phyloP scores from a whole-genome alignment of 225 moss, liverwort and hornwort species.

The Physcomitrellopsis africana region DNA sequence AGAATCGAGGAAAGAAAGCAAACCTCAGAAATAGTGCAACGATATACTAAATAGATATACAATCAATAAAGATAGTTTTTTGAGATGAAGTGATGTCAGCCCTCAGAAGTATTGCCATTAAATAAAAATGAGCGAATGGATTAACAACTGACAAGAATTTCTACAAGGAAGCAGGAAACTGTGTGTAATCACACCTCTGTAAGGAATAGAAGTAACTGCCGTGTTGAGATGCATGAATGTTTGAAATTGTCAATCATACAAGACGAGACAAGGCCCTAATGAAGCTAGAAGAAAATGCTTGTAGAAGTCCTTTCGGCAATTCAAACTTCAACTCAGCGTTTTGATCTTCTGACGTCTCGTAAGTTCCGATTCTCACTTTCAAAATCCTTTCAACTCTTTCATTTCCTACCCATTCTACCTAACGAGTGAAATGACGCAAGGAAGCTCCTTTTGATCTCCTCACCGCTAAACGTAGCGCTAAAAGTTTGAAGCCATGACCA shows the following conservation, averaged over 20 bases:
- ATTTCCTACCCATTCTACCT: not conserved
- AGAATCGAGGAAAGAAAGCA: too few relatives aligned
- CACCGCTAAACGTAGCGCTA: not conserved
- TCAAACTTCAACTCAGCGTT: conserved; percentile 8
- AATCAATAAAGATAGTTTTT: too few relatives aligned
- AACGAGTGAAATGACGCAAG: not conserved
- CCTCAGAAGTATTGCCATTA: too few relatives aligned
- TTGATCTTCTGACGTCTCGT: not conserved
- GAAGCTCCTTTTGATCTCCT: not conserved
- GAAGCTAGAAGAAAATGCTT: conserved; percentile 1
- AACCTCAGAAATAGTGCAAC: too few relatives aligned
- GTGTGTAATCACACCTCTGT: too few relatives aligned
- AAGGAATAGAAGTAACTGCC: too few relatives aligned
- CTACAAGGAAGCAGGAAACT: too few relatives aligned
- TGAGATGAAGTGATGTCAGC: too few relatives aligned
- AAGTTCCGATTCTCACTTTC: not conserved
- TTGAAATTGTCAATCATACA: not conserved
- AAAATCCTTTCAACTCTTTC: not conserved
- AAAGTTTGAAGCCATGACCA: not conserved
- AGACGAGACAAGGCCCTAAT: conserved; percentile 5
- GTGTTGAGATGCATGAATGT: not conserved
- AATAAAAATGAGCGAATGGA: too few relatives aligned
- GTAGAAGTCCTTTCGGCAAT: not conserved
- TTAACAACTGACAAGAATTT: too few relatives aligned
- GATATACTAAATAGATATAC: too few relatives aligned